Percentiles rank a stretch among this genome's conserved stretches.
Evolutionary conservation across 2,329 filamentous ascomycete genomes (phyloP).

Genomic region (Hymenoscyphus fraxineus): DNA sequence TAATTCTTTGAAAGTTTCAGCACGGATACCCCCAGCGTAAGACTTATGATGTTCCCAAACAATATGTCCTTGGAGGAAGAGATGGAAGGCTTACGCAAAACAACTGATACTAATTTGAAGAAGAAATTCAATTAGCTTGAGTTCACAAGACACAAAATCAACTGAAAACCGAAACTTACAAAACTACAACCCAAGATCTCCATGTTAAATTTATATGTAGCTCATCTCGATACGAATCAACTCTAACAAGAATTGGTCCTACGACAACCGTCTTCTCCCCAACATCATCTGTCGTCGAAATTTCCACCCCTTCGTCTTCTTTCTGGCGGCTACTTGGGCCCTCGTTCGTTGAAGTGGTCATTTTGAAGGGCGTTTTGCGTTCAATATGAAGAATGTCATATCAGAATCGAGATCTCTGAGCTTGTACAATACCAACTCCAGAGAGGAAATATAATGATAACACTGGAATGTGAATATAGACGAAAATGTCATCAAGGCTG

Average conservation of each 20-base stretch:
- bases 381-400: neutral
- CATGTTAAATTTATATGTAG: conserved; percentile 48
- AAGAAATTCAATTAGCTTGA: conserved; percentile 6
- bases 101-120: conserved; percentile 39
- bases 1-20: conserved; percentile 36
- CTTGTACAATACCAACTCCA: neutral
- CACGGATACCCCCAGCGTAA: neutral
- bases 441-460: neutral
- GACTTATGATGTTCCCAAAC: neutral
- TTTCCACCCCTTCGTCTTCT: neutral
- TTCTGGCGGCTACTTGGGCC: neutral
- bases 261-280: neutral
- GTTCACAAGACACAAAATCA: conserved; percentile 37
- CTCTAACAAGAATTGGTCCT: conserved; percentile 14
- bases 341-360: neutral
- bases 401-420: neutral
- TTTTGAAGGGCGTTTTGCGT: neutral
- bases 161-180: conserved; percentile 31
- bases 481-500: neutral
- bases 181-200: conserved; percentile 51
- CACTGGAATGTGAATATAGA: neutral
- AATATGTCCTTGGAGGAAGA: neutral
- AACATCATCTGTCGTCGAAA: neutral
- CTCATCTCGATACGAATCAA: conserved; percentile 29
- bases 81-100: conserved; percentile 40